phyloP scores from a whole-genome alignment of 306 rosid species.

The Gleditsia sinensis region DNA sequence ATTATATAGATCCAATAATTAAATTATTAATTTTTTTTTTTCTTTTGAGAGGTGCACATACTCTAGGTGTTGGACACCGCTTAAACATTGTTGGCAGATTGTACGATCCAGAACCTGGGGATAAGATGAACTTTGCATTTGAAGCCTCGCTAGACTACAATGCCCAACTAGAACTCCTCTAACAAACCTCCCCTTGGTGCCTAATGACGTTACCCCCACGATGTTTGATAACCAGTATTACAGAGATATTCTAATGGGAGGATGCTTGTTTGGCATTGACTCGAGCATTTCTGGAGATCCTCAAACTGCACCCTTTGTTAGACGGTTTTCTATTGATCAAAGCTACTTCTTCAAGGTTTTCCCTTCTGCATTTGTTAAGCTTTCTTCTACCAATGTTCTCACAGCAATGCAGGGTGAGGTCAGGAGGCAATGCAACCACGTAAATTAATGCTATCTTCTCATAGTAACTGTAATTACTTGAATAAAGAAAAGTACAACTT shows the following conservation, averaged over 20 bases:
- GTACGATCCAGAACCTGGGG: slow-evolving; percentile 24
- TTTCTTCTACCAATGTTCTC: slow-evolving; percentile 49
- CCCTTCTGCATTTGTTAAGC: slow-evolving; percentile 56
- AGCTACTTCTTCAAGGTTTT: slow-evolving; percentile 43
- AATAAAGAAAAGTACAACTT: not conserved
- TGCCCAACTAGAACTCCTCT: slow-evolving; percentile 46
- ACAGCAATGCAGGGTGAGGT: slow-evolving; percentile 40
- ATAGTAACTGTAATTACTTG: not conserved
- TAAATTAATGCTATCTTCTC: slow-evolving; percentile 15
- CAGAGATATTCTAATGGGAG: slow-evolving; percentile 37
- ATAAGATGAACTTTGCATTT: slow-evolving; percentile 27
- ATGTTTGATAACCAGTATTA: slow-evolving; percentile 51
- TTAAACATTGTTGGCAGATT: slow-evolving; percentile 42
- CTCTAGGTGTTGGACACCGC: slow-evolving; percentile 56
- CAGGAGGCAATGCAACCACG: slow-evolving; percentile 43
- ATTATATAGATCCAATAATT: too few species aligned
- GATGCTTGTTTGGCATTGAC: slow-evolving; percentile 49
- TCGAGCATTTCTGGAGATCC: slow-evolving; percentile 44
- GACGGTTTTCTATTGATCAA: slow-evolving; percentile 40
- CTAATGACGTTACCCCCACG: slow-evolving; percentile 38
- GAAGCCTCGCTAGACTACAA: slow-evolving; percentile 28
- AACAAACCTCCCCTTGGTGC: slow-evolving; percentile 42
- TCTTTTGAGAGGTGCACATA: slow-evolving; percentile 48
- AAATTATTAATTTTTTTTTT: not conserved
- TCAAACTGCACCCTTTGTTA: slow-evolving; percentile 42